These are phyloP conservation scores for Ophiocordyceps camponoti-saundersi DNA, from an alignment of 2,329 filamentous ascomycete species.

Conservation along the genomic window DNA sequence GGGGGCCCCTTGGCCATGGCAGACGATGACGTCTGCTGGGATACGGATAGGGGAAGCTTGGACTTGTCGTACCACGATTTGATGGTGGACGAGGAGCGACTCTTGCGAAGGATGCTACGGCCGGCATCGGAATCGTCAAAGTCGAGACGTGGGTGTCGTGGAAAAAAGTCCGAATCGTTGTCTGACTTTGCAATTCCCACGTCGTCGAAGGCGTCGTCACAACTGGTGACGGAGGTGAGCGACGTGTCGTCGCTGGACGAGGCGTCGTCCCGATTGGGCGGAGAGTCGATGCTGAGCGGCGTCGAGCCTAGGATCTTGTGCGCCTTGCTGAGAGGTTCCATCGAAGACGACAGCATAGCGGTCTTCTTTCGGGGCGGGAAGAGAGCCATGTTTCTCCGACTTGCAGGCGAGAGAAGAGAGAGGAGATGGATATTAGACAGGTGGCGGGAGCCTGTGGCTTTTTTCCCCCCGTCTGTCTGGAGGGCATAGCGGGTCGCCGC, in stretches of 20 bases:
- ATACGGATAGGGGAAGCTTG: slow-evolving; percentile 37
- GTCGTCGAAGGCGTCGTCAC: slow-evolving; percentile 4
- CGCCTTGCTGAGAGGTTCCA: slow-evolving; percentile 29
- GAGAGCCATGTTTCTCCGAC: slow-evolving; percentile 17
- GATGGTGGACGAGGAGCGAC: slow-evolving; percentile 36
- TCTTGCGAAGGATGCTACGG: slow-evolving; percentile 25
- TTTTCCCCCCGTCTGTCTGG: neutral
- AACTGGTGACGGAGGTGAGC: slow-evolving; percentile 19
- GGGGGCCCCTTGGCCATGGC: slow-evolving; percentile 33
- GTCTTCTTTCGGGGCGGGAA: slow-evolving; percentile 31
- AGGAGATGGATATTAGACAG: neutral
- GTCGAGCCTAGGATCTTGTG: slow-evolving; percentile 32
- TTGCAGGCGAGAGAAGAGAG: neutral
- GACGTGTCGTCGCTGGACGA: slow-evolving; percentile 26
- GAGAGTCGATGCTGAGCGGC: slow-evolving; percentile 24
- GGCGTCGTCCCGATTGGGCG: slow-evolving; percentile 22
- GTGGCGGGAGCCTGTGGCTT: neutral
- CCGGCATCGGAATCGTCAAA: slow-evolving; percentile 12
- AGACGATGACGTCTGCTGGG: slow-evolving; percentile 40
- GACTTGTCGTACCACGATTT: slow-evolving; percentile 39
- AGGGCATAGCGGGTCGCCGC: neutral
- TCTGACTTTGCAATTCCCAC: slow-evolving; percentile 6
- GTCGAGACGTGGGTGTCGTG: slow-evolving; percentile 9
- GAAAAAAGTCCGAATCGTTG: slow-evolving; percentile 29
- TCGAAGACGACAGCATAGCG: slow-evolving; percentile 7